Percentiles rank a stretch among this genome's conserved stretches.
phyloP scores from a whole-genome alignment of 1,284 basidiomycete species.

The Heterobasidion parviporum region DNA sequence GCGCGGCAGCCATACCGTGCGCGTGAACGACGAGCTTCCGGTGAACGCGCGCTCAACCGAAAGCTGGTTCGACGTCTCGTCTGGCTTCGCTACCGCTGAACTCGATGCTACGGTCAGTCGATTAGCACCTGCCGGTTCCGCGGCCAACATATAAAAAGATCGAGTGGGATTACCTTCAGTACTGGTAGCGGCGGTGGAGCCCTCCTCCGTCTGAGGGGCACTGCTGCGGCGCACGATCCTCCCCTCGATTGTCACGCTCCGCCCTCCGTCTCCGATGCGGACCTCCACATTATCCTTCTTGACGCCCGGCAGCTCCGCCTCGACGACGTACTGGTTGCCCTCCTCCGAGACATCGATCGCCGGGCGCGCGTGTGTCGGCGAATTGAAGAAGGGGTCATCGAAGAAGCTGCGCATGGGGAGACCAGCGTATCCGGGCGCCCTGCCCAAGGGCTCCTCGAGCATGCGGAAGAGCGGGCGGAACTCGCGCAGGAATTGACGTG shows the following conservation, averaged over 20 bases:
- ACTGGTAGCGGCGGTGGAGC: not conserved
- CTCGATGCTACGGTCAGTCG: not conserved
- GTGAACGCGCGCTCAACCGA: conserved; percentile 52
- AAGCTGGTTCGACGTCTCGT: conserved; percentile 35
- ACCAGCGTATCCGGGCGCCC: conserved; percentile 26
- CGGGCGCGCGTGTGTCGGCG: conserved; percentile 30
- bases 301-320: conserved; percentile 72
- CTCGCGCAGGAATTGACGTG: conserved; percentile 61
- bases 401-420: conserved; percentile 27
- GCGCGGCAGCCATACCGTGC: conserved; percentile 63
- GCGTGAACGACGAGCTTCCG: conserved; percentile 46
- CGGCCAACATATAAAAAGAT: too few species aligned
- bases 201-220: conserved; percentile 1
- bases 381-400: conserved; percentile 43
- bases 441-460: conserved; percentile 55
- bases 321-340: conserved; percentile 55
- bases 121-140: not conserved
- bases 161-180: not conserved
- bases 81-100: conserved; percentile 6
- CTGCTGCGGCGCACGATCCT: conserved; percentile 27
- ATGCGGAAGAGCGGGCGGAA: conserved; percentile 68
- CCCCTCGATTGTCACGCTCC: conserved; percentile 66
- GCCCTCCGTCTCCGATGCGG: conserved; percentile 58
- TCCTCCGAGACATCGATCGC: conserved; percentile 62
- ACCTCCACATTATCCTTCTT: conserved; percentile 72